Conservation (phyloP, 2,329 filamentous ascomycete species). For the Ceratocystiopsis brevicomis region DNA sequence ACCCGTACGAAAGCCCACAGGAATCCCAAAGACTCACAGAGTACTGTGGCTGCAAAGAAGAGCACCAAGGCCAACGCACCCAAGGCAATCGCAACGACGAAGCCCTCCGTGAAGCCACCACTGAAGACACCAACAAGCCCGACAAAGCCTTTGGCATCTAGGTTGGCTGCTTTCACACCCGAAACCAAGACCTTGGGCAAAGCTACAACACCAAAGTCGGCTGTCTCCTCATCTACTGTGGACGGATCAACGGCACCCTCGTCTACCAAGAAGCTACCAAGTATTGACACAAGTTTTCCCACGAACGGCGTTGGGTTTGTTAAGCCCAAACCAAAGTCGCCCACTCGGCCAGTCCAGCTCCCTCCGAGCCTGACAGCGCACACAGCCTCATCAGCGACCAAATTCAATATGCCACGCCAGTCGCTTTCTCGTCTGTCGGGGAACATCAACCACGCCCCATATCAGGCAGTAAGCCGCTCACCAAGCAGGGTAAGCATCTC, state of each 20-base stretch:
- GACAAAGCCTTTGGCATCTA: constrained; percentile 13
- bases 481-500: constrained; percentile 26
- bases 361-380: constrained; percentile 50
- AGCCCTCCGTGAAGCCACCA: constrained; percentile 15
- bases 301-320: constrained; percentile 24
- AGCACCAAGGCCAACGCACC: constrained; percentile 13
- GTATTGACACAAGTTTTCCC: constrained; percentile 21
- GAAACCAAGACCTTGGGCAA: constrained; percentile 10
- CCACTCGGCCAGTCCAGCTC: constrained; percentile 47
- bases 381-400: constrained; percentile 50
- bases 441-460: constrained; percentile 10
- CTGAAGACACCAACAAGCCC: constrained; percentile 21
- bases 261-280: constrained; percentile 23
- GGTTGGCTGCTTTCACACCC: constrained; percentile 4
- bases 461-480: constrained; percentile 15
- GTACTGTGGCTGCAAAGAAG: background rate
- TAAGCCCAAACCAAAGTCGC: constrained; percentile 46
- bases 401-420: constrained; percentile 23
- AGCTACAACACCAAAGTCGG: constrained; percentile 12
- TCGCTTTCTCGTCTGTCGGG: constrained; percentile 24
- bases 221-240: background rate
- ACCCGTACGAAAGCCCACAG: no score
- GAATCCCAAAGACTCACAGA: constrained; percentile 1
- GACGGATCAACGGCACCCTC: constrained; percentile 11
- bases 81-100: constrained; percentile 6